Conservation (phyloP, 2,329 filamentous ascomycete genomes). For the Fusarium pseudograminearum region DNA sequence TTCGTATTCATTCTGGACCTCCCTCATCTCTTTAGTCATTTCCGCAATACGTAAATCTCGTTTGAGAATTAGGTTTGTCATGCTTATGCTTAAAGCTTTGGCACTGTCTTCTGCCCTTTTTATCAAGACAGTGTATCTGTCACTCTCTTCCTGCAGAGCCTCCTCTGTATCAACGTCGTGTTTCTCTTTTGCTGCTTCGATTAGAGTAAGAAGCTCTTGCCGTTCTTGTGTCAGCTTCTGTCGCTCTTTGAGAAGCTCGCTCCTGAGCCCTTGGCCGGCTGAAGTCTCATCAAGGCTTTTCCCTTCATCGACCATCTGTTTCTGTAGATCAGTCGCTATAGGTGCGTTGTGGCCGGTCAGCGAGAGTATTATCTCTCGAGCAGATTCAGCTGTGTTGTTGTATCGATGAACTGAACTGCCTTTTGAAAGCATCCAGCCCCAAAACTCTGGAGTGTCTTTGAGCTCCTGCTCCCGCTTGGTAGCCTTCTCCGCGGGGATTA, state of each 20-base stretch:
- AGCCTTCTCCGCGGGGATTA: neutral
- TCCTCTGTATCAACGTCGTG: neutral
- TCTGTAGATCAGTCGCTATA: conserved; percentile 9
- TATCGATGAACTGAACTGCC: conserved; percentile 18
- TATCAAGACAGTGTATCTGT: conserved; percentile 25
- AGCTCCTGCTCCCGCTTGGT: conserved; percentile 13
- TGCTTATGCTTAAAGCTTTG: neutral
- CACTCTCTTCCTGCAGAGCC: conserved; percentile 13
- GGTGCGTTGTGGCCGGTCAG: neutral
- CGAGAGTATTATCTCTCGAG: conserved; percentile 1
- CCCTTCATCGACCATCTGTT: conserved; percentile 16
- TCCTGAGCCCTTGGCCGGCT: conserved; percentile 10
- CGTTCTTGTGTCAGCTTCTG: neutral
- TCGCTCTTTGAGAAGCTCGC: neutral
- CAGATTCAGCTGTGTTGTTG: conserved; percentile 6
- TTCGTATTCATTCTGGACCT: neutral
- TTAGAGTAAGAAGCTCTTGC: neutral
- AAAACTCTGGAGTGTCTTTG: conserved; percentile 14
- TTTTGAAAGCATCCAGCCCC: conserved; percentile 31
- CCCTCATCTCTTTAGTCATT: conserved; percentile 1
- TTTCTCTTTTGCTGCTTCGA: no score
- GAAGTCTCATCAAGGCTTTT: conserved; percentile 9
- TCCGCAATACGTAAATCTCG: conserved; percentile 10
- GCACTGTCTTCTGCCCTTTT: conserved; percentile 11
- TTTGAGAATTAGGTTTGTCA: conserved; percentile 16